A percentile compares a stretch with the other conserved stretches of the same genome.
These are phyloP conservation scores for Hippophae gyantsensis DNA, from an alignment of 306 rosid species.

Conservation along the genomic window DNA sequence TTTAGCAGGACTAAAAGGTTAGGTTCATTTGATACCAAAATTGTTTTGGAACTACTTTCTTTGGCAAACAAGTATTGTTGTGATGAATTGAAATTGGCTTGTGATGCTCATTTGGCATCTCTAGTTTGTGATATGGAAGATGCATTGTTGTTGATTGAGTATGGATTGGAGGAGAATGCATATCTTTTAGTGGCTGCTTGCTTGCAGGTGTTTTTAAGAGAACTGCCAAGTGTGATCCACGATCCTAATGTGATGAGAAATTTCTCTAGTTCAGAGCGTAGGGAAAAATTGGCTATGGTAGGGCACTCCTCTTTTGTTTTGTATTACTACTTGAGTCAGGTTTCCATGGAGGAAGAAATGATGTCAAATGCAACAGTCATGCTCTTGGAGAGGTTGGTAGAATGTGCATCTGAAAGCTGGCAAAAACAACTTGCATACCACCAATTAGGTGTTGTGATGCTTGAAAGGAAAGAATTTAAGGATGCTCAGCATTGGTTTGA, in stretches of 20 bases:
- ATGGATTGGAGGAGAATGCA: conserved; percentile 69
- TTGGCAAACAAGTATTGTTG: conserved; percentile 71
- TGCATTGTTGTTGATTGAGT: conserved; percentile 51
- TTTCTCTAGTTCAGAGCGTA: conserved; percentile 65
- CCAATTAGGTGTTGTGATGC: conserved; percentile 71
- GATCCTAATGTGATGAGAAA: conserved; percentile 35
- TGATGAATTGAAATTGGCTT: conserved; percentile 66
- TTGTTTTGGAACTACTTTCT: conserved; percentile 56
- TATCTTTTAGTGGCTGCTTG: conserved; percentile 74
- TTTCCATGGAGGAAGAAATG: conserved; percentile 85
- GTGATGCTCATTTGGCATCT: conserved; percentile 59
- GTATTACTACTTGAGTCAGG: conserved; percentile 65
- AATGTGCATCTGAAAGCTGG: conserved; percentile 63
- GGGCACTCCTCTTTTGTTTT: conserved; percentile 65
- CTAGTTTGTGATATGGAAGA: conserved; percentile 55
- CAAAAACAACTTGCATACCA: conserved; percentile 71
- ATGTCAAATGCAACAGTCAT: conserved; percentile 69
- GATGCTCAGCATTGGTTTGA: conserved; percentile 69
- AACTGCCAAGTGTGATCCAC: conserved; percentile 56
- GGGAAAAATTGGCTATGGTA: conserved; percentile 41
- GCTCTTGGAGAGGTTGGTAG: conserved; percentile 75
- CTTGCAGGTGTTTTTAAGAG: conserved; percentile 76
- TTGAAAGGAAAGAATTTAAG: conserved; percentile 70
- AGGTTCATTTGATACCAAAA: conserved; percentile 28
- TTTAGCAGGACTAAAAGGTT: conserved; percentile 60